Conservation (phyloP, 75 land plant genomes). For the Ceratopteris richardii region DNA sequence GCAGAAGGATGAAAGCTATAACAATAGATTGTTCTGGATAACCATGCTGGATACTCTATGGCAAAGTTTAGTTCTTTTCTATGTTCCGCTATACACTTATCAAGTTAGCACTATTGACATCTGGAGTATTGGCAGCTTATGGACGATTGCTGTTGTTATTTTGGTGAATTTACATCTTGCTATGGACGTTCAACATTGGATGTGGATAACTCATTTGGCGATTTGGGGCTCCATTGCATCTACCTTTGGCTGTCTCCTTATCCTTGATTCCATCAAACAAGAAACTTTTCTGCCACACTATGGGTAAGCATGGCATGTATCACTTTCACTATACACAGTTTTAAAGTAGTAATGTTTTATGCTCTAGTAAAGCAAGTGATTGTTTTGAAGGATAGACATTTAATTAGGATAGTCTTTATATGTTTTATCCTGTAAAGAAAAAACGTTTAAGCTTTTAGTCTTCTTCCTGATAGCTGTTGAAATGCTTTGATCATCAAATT, state of each 20-base stretch:
- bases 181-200: slow-evolving; percentile 74
- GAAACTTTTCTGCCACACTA: slow-evolving; percentile 10
- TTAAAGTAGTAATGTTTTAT: too few species aligned
- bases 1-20: slow-evolving; percentile 67
- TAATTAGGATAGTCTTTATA: too few species aligned
- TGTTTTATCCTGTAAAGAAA: too few species aligned
- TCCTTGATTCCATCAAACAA: slow-evolving; percentile 41
- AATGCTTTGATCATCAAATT: too few species aligned
- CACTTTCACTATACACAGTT: too few species aligned
- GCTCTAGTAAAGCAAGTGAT: too few species aligned
- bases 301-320: slow-evolving; percentile 10
- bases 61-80: slow-evolving; percentile 74
- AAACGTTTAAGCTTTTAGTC: too few species aligned
- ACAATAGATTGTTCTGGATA: slow-evolving; percentile 53
- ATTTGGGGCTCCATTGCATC: slow-evolving; percentile 70
- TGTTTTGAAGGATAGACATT: too few species aligned
- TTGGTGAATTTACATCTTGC: slow-evolving; percentile 77
- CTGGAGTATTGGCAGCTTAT: slow-evolving; percentile 59
- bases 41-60: slow-evolving; percentile 71
- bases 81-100: slow-evolving; percentile 50
- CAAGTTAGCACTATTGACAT: slow-evolving; percentile 41
- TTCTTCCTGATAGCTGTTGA: too few species aligned
- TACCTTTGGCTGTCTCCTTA: slow-evolving; percentile 48
- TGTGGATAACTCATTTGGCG: slow-evolving; percentile 56
- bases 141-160: slow-evolving; percentile 69